Base-by-base conservation (phyloP, 495 filamentous ascomycete genomes). In the Pyronema omphalodes region DNA sequence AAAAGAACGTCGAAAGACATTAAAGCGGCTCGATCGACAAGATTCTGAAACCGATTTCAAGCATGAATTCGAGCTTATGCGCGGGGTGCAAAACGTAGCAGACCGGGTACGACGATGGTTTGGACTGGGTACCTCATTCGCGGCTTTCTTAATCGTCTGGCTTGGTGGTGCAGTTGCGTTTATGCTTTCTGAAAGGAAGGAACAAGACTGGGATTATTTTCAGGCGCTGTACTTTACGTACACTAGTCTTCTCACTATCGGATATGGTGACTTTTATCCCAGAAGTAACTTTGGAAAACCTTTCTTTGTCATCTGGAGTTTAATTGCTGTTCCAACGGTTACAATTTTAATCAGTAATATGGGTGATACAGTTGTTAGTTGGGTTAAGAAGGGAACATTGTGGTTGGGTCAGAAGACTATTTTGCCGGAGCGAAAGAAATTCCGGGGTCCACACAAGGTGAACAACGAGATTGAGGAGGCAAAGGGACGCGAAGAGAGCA, bases 251-350 rank as follows among this genome's bases (percentile, higher is more conserved):
- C 71, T 88, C 6, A 93, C 88, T 1, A 86, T 94, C 50, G 88
- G 88, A 0, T 94, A 88, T 59, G 88, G 88, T 3, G 86, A 93
- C 57, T 71, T 80, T 34, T 76, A 75, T 34, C 83, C 81, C 0
- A 67, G 76, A 7, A 84, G 78, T 35, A 86, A 83, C 57, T 71
- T 79, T 2, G 84, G 82, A 0, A 84, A 80, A 60, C 68, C 82
- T 0, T 89, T 93, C 62, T 94, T 91, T 68, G 83, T 96, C 7
- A 78, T 93, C 57, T 96, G 88, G 88, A 83, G 83, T 18, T 67
- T 94, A 3, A 74, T 93, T 3, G 85, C 87, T 1, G 70, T 94
- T 1, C 88, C 88, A 1, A 78, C 82, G 3, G 76, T 88, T 62
- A 93, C 88, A 0, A 80, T 91, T 39, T 72, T 93, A 29, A 89